These are phyloP conservation scores for Capsella bursapastoris DNA, from an alignment of 345 rosid genomes.

Conservation along the genomic window DNA sequence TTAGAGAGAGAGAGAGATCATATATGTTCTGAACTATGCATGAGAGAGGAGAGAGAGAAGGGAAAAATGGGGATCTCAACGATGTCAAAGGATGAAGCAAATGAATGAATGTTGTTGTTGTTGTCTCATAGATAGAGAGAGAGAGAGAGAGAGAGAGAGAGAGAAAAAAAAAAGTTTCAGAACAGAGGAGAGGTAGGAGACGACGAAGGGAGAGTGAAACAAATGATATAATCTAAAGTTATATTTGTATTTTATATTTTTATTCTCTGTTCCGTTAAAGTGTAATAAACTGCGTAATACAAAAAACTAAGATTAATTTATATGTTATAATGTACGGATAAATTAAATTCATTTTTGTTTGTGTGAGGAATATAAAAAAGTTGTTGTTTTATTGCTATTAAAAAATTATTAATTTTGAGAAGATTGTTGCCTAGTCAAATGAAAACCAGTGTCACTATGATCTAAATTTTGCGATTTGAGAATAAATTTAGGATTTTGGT, in stretches of 20 bases:
- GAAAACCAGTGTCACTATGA: slow-evolving; percentile 41
- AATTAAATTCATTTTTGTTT: background rate
- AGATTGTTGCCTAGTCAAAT: slow-evolving; percentile 42
- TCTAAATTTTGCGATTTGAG: slow-evolving; percentile 33
- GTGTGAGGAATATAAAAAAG: background rate
- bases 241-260: background rate
- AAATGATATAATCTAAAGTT: background rate
- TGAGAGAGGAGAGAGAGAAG: slow-evolving; percentile 29
- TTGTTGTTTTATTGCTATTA: background rate
- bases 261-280: too few species aligned
- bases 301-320: background rate
- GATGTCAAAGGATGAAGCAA: slow-evolving; percentile 37
- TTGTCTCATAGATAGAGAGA: too few species aligned
- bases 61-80: slow-evolving; percentile 57
- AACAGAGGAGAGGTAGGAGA: slow-evolving; percentile 45
- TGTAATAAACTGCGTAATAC: background rate
- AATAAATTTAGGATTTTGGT: slow-evolving; percentile 36
- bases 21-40: slow-evolving; percentile 18
- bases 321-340: background rate
- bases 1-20: slow-evolving; percentile 1
- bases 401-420: slow-evolving; percentile 1
- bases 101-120: too few species aligned
- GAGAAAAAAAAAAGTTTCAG: slow-evolving; percentile 15
- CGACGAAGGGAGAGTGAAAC: slow-evolving; percentile 23
- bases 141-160: slow-evolving; percentile 20